Evolutionary conservation across 2,329 filamentous ascomycete species (phyloP).

Genomic region (Cladophialophora bantiana): DNA sequence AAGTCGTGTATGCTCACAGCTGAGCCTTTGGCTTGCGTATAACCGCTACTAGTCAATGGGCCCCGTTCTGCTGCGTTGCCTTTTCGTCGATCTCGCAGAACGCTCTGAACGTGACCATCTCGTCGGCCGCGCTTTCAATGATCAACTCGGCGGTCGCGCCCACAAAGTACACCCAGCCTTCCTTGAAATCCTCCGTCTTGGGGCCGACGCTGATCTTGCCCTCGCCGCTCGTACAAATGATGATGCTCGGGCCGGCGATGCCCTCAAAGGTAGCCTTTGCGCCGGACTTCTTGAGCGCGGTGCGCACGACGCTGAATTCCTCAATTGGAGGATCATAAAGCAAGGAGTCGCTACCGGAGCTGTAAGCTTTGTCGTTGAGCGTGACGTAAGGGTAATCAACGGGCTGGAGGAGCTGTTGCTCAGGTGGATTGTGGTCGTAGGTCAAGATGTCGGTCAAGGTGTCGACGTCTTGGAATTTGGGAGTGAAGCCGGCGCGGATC

Average conservation of each 20-base stretch:
- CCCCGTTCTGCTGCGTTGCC: conserved; percentile 44
- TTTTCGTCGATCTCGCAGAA: conserved; percentile 79
- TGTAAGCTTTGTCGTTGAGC: conserved; percentile 82
- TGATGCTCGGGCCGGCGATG: conserved; percentile 85
- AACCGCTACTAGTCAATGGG: conserved; percentile 33
- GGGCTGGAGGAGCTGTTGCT: conserved; percentile 91
- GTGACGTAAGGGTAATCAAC: conserved; percentile 84
- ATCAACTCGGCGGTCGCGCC: conserved; percentile 85
- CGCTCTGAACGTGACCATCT: conserved; percentile 88
- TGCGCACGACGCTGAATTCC: conserved; percentile 89
- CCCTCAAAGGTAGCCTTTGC: conserved; percentile 88
- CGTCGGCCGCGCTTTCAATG: conserved; percentile 72
- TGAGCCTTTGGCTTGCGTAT: neutral
- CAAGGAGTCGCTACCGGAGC: conserved; percentile 71
- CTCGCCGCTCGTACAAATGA: conserved; percentile 85
- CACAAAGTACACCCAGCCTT: conserved; percentile 81
- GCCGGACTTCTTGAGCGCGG: conserved; percentile 71
- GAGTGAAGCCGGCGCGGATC: conserved; percentile 94
- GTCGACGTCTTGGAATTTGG: conserved; percentile 95
- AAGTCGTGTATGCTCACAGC: neutral
- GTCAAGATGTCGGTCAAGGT: conserved; percentile 91
- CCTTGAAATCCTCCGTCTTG: conserved; percentile 75
- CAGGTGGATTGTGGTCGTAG: conserved; percentile 92
- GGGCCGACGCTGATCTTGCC: conserved; percentile 86
- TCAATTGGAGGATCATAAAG: conserved; percentile 97